A percentile compares a stretch with the other conserved stretches of the same genome.
Evolutionary conservation across 164 flowering plant genomes (phyloP).

Genomic region (Dillenia turbinata): DNA sequence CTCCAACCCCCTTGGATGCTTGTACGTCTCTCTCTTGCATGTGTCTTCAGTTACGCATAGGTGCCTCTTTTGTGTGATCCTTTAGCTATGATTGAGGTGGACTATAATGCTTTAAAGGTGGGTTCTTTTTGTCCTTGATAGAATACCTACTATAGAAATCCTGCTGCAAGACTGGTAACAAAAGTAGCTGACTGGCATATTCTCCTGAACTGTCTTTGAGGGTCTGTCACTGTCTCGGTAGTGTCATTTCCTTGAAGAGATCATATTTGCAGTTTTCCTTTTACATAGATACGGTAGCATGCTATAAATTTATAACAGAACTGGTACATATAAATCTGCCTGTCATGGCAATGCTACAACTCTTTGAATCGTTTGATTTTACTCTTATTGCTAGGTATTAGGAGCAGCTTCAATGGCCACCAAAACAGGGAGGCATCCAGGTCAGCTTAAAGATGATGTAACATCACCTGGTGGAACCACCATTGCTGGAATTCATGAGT

Average conservation of each 20-base stretch:
- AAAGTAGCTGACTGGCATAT: no score
- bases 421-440: conserved; percentile 77
- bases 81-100: conserved; percentile 40
- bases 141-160: conserved; percentile 18
- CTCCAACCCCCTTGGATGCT: conserved; percentile 15
- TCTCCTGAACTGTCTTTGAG: no score
- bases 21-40: conserved; percentile 7
- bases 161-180: conserved; percentile 7
- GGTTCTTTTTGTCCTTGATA: conserved; percentile 26
- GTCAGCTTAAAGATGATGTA: conserved; percentile 90
- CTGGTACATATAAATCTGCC: no score
- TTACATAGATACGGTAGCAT: no score
- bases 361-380: no score
- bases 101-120: conserved; percentile 13
- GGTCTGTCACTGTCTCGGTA: no score
- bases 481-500: conserved; percentile 82
- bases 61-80: neutral
- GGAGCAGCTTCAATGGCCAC: conserved; percentile 91
- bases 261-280: no score
- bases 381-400: conserved; percentile 40
- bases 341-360: no score
- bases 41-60: neutral
- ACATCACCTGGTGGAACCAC: conserved; percentile 97
- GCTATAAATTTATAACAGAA: no score
- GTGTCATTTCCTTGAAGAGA: no score